phyloP scores from a whole-genome alignment of 768 basidiomycete species.

The Mrakia hoshinonis region DNA sequence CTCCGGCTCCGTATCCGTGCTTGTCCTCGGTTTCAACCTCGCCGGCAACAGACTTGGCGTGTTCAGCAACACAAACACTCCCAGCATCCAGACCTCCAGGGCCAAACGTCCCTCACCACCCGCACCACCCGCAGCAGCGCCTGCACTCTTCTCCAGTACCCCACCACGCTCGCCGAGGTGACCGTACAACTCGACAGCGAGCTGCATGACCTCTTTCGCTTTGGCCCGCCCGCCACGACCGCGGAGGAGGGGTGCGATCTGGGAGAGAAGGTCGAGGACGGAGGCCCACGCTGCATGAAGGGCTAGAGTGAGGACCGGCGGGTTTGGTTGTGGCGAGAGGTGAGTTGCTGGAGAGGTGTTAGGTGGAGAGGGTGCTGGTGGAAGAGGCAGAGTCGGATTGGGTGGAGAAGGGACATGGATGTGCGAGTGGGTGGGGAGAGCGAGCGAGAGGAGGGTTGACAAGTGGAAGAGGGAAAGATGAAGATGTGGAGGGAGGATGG shows the following conservation, averaged over 20 bases:
- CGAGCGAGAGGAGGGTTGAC: not conserved
- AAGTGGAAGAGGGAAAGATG: slow-evolving; percentile 1
- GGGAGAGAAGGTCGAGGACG: not conserved
- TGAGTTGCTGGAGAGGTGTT: not conserved
- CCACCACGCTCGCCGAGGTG: not conserved
- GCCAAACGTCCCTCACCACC: not conserved
- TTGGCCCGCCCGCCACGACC: not conserved
- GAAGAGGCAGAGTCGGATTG: not conserved
- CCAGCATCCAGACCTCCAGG: slow-evolving; percentile 9
- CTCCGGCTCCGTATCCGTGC: not conserved
- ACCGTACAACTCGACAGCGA: not conserved
- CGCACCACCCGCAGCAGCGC: not conserved
- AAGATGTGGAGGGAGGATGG: not conserved
- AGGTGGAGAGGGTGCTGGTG: not conserved
- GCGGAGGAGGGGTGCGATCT: not conserved
- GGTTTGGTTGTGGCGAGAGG: not conserved
- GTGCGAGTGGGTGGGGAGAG: not conserved
- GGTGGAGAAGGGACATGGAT: not conserved
- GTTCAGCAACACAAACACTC: not conserved
- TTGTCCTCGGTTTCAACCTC: not conserved
- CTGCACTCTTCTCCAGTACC: not conserved
- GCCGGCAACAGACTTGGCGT: not conserved
- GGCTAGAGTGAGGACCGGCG: not conserved
- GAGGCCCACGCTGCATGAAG: slow-evolving; percentile 5
- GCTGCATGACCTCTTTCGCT: not conserved